Conservation (phyloP, 768 basidiomycete genomes). For the Hemileccinum rubropunctum region DNA sequence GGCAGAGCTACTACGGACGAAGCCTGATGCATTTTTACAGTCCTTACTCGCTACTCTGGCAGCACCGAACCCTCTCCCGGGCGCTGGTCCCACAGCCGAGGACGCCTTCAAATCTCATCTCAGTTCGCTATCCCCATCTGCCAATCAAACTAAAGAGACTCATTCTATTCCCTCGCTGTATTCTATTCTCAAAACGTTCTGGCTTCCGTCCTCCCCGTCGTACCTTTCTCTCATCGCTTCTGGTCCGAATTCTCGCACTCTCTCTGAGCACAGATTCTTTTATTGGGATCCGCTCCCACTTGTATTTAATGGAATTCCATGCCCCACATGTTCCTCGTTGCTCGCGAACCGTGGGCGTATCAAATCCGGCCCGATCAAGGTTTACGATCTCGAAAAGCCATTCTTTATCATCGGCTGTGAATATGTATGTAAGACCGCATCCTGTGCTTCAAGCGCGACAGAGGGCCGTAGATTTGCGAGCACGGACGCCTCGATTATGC, state of each 20-base stretch:
- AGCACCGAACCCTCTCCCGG: conserved; percentile 61
- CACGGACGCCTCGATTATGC: conserved; percentile 69
- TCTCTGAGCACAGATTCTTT: conserved; percentile 75
- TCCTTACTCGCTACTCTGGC: conserved; percentile 56
- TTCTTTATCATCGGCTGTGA: conserved; percentile 87
- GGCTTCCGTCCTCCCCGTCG: conserved; percentile 75
- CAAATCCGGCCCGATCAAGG: conserved; percentile 68
- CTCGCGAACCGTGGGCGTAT: conserved; percentile 71
- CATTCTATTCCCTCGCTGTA: conserved; percentile 68
- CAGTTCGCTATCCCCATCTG: conserved; percentile 54
- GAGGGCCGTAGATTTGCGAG: conserved; percentile 69
- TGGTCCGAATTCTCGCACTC: conserved; percentile 60
- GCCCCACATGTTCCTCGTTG: conserved; percentile 59
- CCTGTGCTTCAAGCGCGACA: conserved; percentile 43
- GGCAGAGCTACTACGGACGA: conserved; percentile 54
- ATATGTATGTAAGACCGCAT: conserved; percentile 58
- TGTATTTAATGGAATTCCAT: conserved; percentile 78
- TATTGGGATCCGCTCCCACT: conserved; percentile 86
- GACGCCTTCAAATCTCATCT: conserved; percentile 81
- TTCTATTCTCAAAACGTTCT: conserved; percentile 77
- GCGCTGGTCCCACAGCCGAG: conserved; percentile 61
- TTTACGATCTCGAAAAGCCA: conserved; percentile 76
- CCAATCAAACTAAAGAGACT: conserved; percentile 39
- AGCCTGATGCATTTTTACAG: conserved; percentile 56
- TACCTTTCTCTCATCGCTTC: conserved; percentile 78